Evolutionary conservation across 2,329 filamentous ascomycete species (phyloP).

Genomic region (Stemphylium vesicarium): DNA sequence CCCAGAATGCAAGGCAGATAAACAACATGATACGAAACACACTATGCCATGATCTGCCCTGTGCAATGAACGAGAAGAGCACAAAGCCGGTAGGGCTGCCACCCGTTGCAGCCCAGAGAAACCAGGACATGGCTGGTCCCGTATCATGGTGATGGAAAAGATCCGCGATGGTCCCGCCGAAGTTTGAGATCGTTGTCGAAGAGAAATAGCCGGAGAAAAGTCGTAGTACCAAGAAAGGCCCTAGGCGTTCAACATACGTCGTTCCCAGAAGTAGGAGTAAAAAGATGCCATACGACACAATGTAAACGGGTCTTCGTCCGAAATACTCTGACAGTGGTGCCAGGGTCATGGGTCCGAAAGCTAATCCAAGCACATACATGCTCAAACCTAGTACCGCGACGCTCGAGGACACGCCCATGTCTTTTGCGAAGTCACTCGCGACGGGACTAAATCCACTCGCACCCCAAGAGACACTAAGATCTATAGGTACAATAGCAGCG

Average conservation of each 20-base stretch:
- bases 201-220: constrained; percentile 55
- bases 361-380: constrained; percentile 56
- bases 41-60: constrained; percentile 52
- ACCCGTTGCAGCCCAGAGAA: constrained; percentile 56
- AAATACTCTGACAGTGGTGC: constrained; percentile 49
- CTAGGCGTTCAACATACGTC: constrained; percentile 51
- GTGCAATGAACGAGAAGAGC: constrained; percentile 54
- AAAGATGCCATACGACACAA: constrained; percentile 53
- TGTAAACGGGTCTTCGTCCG: constrained; percentile 53
- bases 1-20: constrained; percentile 54
- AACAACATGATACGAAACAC: constrained; percentile 57
- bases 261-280: constrained; percentile 53
- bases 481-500: constrained; percentile 44
- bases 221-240: constrained; percentile 52
- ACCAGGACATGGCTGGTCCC: constrained; percentile 51
- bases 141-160: constrained; percentile 53
- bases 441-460: constrained; percentile 58
- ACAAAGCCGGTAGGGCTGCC: constrained; percentile 57
- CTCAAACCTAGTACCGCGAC: constrained; percentile 55
- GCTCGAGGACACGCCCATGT: constrained; percentile 51
- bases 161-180: constrained; percentile 56
- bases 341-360: constrained; percentile 49
- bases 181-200: constrained; percentile 49
- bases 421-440: constrained; percentile 49
- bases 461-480: constrained; percentile 51